These are phyloP conservation scores for Paxillus ammoniavirescens DNA, from an alignment of 768 basidiomycete species.

Conservation along the genomic window DNA sequence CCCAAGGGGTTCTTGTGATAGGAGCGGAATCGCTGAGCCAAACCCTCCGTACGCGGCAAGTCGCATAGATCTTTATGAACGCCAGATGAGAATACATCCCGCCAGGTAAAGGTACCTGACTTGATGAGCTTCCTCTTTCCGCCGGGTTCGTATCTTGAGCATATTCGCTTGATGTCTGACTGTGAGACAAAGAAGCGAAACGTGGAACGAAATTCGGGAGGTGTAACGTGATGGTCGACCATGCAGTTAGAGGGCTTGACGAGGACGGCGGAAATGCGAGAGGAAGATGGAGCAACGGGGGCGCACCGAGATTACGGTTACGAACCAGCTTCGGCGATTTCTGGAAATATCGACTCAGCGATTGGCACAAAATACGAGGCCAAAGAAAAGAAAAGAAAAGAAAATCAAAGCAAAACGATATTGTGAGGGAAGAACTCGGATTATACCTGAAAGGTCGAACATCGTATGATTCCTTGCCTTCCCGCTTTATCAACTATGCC, in stretches of 20 bases:
- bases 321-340: conserved; percentile 52
- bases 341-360: conserved; percentile 33
- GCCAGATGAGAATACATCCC: conserved; percentile 63
- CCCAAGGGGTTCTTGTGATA: conserved; percentile 62
- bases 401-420: conserved; percentile 1
- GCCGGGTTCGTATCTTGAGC: conserved; percentile 20
- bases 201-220: conserved; percentile 58
- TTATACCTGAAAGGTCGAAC: conserved; percentile 79
- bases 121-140: conserved; percentile 18
- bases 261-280: conserved; percentile 59
- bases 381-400: not conserved
- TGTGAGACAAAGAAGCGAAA: conserved; percentile 51
- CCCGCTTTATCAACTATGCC: conserved; percentile 66
- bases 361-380: not conserved
- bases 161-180: conserved; percentile 19
- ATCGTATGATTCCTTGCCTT: conserved; percentile 57
- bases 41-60: conserved; percentile 70
- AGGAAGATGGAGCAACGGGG: conserved; percentile 69
- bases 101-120: conserved; percentile 38
- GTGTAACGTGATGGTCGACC: conserved; percentile 64
- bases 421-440: not conserved
- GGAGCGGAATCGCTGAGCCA: conserved; percentile 67
- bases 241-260: conserved; percentile 60
- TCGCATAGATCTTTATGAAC: conserved; percentile 77
- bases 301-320: conserved; percentile 30